These are phyloP conservation scores for Scleromitrula shiraiana DNA, from an alignment of 2,329 filamentous ascomycete species.

Conservation along the genomic window DNA sequence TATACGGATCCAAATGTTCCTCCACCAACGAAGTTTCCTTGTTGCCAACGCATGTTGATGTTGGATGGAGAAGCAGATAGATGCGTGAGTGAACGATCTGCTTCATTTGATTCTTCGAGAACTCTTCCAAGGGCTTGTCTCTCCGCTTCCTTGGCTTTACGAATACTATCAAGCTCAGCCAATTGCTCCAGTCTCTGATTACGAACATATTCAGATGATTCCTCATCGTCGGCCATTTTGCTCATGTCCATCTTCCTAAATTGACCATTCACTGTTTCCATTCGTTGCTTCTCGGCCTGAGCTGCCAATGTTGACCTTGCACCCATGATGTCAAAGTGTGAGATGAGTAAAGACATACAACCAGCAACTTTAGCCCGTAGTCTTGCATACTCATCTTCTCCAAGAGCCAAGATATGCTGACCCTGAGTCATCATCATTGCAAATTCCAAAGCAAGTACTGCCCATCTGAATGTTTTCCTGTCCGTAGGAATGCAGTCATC, in stretches of 20 bases:
- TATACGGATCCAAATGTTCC: slow-evolving; percentile 98
- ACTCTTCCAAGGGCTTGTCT: slow-evolving; percentile 83
- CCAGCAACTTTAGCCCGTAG: slow-evolving; percentile 85
- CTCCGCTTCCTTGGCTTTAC: slow-evolving; percentile 75
- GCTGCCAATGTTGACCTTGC: slow-evolving; percentile 88
- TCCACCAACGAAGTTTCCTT: slow-evolving; percentile 95
- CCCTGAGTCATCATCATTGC: slow-evolving; percentile 96
- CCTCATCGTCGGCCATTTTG: slow-evolving; percentile 68
- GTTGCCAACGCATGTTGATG: slow-evolving; percentile 93
- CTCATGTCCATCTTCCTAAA: slow-evolving; percentile 73
- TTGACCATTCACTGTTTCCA: slow-evolving; percentile 72
- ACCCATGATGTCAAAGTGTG: slow-evolving; percentile 98
- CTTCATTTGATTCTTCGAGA: slow-evolving; percentile 89
- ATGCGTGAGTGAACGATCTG: slow-evolving; percentile 88
- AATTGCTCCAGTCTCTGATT: slow-evolving; percentile 69
- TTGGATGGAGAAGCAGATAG: slow-evolving; percentile 92
- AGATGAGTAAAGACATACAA: slow-evolving; percentile 95
- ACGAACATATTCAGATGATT: slow-evolving; percentile 66
- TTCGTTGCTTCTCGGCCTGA: slow-evolving; percentile 82
- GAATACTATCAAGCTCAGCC: slow-evolving; percentile 65
- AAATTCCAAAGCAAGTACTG: slow-evolving; percentile 89
- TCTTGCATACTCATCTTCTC: slow-evolving; percentile 76
- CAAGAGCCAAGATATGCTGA: slow-evolving; percentile 84
- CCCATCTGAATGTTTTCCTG: slow-evolving; percentile 94
- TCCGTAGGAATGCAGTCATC: slow-evolving; percentile 94